Evolutionary conservation across 306 rosid species (phyloP), one percentile per base, ranked within the genome.

Genomic region (Sophora flavescens): DNA sequence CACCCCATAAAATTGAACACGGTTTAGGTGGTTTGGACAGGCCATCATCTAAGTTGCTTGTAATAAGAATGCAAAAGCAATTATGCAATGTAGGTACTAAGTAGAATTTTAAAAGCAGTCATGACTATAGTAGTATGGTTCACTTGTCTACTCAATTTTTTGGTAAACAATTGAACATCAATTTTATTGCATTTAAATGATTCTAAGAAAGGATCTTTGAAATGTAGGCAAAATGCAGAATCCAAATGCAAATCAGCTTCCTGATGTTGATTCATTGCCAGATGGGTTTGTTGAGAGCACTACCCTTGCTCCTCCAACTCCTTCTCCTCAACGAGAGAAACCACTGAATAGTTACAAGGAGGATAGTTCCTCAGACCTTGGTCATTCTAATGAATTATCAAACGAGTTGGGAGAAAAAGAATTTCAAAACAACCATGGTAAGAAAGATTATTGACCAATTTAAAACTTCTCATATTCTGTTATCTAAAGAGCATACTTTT

Each of bases 201-300:
- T 81, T 76, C 65, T 75, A 70, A 80, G 48, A 41, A 64, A 44
- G 15, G 1, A 35, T 82, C 38, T 76, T 88, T 75, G 80, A 51
- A 15, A 58, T 82, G 84, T 63, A 91, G 96, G 89, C 30, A 50
- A 67, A 75, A 94, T 92, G 96, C 89, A 89, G 85, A 90, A 88
- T 84, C 87, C 91, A 52, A 88, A 84, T 66, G 91, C 86, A 76
- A 89, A 88, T 81, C 97, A 92, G 81, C 98, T 88, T 85, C 98
- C 97, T 41, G 98, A 89, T 78, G 97, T 83, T 59, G 95, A 90
- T 86, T 84, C 98, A 45, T 76, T 92, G 88, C 95, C 96, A 14
- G 97, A 92, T 86, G 97, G 95, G 28, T 94, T 94, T 88, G 95
- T 91, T 66, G 98, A 90, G 63, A 87, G 95, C 80, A 68, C 89